Percentiles rank a stretch among this genome's conserved stretches.
These are phyloP conservation scores for Neodidymelliopsis sp. DNA, from an alignment of 2,329 filamentous ascomycete species.

Conservation along the genomic window DNA sequence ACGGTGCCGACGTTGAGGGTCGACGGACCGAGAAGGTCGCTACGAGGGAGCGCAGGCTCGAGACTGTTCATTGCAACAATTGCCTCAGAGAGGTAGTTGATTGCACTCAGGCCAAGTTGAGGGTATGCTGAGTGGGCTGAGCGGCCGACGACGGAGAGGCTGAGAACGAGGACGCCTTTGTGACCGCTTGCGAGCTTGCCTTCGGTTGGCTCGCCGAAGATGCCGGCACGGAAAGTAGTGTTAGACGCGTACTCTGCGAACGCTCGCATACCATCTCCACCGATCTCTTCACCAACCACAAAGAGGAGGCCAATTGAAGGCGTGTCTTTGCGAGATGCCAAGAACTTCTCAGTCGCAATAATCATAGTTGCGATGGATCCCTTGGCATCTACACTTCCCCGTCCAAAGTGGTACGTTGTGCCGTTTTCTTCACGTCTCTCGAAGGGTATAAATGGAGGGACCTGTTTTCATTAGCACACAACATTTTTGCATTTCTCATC, in stretches of 20 bases:
- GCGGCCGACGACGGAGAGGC: constrained; percentile 72
- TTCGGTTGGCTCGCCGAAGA: constrained; percentile 93
- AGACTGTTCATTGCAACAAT: constrained; percentile 67
- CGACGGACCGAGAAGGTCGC: constrained; percentile 55
- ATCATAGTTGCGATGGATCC: constrained; percentile 72
- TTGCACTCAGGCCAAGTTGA: constrained; percentile 83
- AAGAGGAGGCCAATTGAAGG: constrained; percentile 57
- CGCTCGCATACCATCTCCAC: constrained; percentile 78
- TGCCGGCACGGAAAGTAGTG: constrained; percentile 68
- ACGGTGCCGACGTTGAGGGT: constrained; percentile 85
- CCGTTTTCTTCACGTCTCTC: constrained; percentile 56
- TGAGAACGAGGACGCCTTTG: constrained; percentile 78
- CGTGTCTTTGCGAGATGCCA: constrained; percentile 52
- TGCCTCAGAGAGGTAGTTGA: constrained; percentile 76
- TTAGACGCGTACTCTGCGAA: constrained; percentile 46
- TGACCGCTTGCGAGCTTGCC: constrained; percentile 85
- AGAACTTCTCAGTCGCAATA: constrained; percentile 65
- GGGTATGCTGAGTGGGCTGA: constrained; percentile 90
- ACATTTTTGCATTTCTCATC: not conserved
- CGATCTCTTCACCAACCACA: constrained; percentile 81
- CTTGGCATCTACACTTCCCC: constrained; percentile 71
- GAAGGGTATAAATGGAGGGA: constrained; percentile 72
- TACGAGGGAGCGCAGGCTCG: constrained; percentile 53
- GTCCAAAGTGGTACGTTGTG: constrained; percentile 64
- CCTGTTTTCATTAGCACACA: constrained; percentile 12